phyloP scores from a whole-genome alignment of 1,284 basidiomycete genomes.

The Somion occarium region DNA sequence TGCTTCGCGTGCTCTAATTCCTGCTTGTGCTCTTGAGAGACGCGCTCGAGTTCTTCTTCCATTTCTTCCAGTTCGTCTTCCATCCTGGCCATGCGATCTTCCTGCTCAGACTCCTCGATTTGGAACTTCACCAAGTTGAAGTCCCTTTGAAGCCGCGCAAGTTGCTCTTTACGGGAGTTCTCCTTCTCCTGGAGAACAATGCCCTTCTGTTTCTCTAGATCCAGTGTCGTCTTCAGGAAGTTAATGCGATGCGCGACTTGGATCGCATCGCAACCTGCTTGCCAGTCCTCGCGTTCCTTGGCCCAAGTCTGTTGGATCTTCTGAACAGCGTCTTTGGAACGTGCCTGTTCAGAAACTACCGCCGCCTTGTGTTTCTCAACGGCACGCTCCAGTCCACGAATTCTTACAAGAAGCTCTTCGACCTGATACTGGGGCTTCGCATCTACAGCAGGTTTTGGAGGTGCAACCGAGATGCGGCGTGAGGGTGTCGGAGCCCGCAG shows the following conservation, averaged over 20 bases:
- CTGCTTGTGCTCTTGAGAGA: not conserved
- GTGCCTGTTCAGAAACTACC: constrained; percentile 34
- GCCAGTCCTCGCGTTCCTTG: constrained; percentile 52
- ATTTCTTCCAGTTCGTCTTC: constrained; percentile 39
- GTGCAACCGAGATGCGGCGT: not conserved
- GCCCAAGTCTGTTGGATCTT: constrained; percentile 45
- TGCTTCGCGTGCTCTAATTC: not conserved
- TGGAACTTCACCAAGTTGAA: constrained; percentile 61
- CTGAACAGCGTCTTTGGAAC: constrained; percentile 38
- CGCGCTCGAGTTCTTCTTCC: not conserved
- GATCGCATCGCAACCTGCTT: constrained; percentile 54
- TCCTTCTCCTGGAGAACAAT: constrained; percentile 49
- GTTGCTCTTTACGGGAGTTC: constrained; percentile 44
- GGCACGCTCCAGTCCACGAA: constrained; percentile 54
- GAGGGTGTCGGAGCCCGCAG: constrained; percentile 5
- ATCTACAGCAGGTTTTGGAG: constrained; percentile 30
- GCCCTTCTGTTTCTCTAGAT: constrained; percentile 47
- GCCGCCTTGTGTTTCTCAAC: constrained; percentile 33
- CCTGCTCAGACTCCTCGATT: constrained; percentile 53
- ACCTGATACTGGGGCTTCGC: constrained; percentile 59
- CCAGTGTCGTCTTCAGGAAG: constrained; percentile 48
- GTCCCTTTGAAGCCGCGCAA: constrained; percentile 55
- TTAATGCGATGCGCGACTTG: constrained; percentile 58
- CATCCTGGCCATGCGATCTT: constrained; percentile 30
- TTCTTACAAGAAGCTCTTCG: constrained; percentile 60